Conservation (phyloP, 257 asterid species). For the Eucommia ulmoides region DNA sequence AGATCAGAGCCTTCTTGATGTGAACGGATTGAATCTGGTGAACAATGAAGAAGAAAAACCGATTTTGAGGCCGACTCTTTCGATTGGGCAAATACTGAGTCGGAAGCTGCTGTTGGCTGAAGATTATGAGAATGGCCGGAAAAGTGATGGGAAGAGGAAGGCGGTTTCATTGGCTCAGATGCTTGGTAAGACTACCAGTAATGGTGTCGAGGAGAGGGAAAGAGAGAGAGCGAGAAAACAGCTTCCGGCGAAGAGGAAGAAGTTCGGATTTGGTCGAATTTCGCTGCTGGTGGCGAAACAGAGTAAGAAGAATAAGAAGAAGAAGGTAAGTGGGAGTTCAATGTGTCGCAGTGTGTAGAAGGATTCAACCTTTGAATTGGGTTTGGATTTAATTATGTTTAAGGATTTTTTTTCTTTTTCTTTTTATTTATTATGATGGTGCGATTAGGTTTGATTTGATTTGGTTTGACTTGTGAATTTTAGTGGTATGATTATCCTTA, state of each 20-base stretch:
- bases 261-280: conserved; percentile 57
- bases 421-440: too few species aligned
- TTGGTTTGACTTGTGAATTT: too few species aligned
- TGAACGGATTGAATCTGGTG: conserved; percentile 32
- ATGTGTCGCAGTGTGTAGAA: conserved; percentile 14
- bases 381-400: too few species aligned
- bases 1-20: conserved; percentile 45
- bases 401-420: too few species aligned
- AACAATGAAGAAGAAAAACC: conserved; percentile 44
- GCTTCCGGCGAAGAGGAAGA: conserved; percentile 64
- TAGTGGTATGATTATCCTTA: too few species aligned
- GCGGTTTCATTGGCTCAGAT: conserved; percentile 72
- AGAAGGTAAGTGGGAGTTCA: conserved; percentile 20
- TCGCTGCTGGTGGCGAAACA: conserved; percentile 66
- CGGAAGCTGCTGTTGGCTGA: conserved; percentile 69
- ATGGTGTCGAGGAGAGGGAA: conserved; percentile 15
- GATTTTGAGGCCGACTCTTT: conserved; percentile 41
- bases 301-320: conserved; percentile 62
- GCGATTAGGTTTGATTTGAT: too few species aligned
- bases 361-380: too few species aligned
- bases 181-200: conserved; percentile 40
- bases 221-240: conserved; percentile 33
- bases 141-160: conserved; percentile 26
- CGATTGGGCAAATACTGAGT: conserved; percentile 55
- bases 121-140: conserved; percentile 43